Evolutionary conservation across 2,329 filamentous ascomycete species (phyloP).

Genomic region (Thelonectria olida): DNA sequence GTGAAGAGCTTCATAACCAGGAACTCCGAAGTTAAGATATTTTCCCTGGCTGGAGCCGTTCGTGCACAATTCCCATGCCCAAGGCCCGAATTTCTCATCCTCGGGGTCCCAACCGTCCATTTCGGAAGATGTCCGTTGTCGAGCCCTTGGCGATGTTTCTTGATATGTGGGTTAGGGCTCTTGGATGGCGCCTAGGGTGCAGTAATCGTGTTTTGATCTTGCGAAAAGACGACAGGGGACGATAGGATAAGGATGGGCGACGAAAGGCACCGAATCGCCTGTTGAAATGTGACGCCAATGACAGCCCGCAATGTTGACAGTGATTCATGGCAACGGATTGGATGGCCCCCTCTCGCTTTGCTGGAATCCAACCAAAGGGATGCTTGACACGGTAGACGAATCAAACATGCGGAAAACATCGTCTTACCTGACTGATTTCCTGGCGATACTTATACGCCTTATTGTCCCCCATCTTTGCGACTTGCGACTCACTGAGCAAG

Average conservation of each 20-base stretch:
- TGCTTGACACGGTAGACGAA: background rate
- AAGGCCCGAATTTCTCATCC: background rate
- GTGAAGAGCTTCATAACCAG: too few relatives aligned
- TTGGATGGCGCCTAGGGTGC: too few relatives aligned
- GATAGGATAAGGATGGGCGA: background rate
- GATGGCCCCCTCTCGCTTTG: background rate
- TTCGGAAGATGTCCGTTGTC: background rate
- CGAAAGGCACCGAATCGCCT: background rate
- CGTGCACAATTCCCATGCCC: background rate
- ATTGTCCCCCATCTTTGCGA: conserved; percentile 55
- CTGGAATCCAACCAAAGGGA: background rate
- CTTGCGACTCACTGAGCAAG: too few relatives aligned
- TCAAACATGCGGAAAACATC: background rate
- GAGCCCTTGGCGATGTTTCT: background rate
- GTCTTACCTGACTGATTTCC: conserved; percentile 93
- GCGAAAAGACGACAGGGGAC: background rate
- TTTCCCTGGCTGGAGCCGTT: background rate
- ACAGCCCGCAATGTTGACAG: background rate
- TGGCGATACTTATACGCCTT: conserved; percentile 85
- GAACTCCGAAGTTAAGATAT: background rate
- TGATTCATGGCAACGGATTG: background rate
- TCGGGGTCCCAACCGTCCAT: background rate
- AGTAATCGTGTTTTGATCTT: background rate
- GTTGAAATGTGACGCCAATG: background rate
- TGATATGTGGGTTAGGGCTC: too few relatives aligned